Conservation (phyloP, 2,329 filamentous ascomycete species). For the Paraphoma sp. region DNA sequence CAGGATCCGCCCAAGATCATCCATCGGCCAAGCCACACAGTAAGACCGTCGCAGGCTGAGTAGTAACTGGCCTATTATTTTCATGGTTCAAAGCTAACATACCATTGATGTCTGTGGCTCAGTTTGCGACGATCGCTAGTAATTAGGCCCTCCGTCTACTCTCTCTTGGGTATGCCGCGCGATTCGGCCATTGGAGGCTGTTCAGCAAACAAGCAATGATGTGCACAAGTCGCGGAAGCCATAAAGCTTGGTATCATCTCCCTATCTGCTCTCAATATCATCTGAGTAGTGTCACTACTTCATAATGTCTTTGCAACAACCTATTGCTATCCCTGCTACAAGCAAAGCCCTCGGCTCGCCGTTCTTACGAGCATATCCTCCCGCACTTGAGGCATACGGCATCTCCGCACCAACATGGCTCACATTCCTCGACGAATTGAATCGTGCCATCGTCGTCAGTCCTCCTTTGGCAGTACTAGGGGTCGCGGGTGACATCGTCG, state of each 20-base stretch:
- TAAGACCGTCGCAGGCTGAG: too few species aligned
- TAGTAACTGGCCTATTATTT: too few species aligned
- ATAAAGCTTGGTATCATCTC: background rate
- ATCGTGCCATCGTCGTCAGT: conserved; percentile 5
- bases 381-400: background rate
- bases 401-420: conserved; percentile 2
- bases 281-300: background rate
- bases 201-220: background rate
- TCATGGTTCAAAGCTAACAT: too few species aligned
- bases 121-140: too few species aligned
- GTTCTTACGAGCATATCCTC: conserved; percentile 10
- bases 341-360: conserved; percentile 3
- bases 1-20: background rate
- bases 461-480: conserved; percentile 2
- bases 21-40: background rate
- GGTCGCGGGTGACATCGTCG: conserved; percentile 1
- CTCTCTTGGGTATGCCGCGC: background rate
- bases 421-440: conserved; percentile 8
- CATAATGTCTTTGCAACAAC: background rate
- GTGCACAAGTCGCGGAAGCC: background rate
- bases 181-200: background rate
- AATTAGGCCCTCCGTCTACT: background rate
- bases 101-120: too few species aligned
- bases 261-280: too few species aligned
- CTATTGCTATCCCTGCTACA: conserved; percentile 7